phyloP scores from a whole-genome alignment of 208 protist genomes.

The Acanthamoeba divionensis region DNA sequence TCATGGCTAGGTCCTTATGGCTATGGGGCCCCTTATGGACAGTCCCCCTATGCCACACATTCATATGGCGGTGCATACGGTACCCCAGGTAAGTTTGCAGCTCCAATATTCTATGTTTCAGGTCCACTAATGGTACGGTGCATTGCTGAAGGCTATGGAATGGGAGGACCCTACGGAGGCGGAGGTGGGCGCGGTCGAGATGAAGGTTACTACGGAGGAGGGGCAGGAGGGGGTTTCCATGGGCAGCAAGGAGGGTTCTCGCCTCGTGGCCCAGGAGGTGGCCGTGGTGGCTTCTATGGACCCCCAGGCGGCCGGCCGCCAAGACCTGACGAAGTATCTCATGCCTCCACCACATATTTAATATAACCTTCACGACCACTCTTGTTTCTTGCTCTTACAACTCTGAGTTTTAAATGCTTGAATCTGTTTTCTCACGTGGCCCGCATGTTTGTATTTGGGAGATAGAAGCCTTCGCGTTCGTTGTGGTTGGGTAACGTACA shows the following conservation, averaged over 20 bases:
- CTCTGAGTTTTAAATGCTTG: too few relatives aligned
- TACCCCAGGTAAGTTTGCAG: neutral
- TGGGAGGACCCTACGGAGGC: too few relatives aligned
- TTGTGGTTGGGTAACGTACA: conserved; percentile 37
- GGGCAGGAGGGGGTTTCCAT: neutral
- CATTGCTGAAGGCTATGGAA: neutral
- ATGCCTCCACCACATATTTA: too few relatives aligned
- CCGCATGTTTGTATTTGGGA: neutral
- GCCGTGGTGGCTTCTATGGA: neutral
- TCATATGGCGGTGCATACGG: neutral
- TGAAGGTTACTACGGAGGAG: neutral
- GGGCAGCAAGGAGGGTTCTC: too few relatives aligned
- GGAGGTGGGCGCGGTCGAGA: neutral
- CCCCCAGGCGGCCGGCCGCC: neutral
- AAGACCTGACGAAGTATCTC: neutral
- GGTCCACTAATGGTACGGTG: neutral
- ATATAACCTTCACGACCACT: too few relatives aligned
- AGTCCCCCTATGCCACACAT: too few relatives aligned
- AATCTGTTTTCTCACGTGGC: neutral
- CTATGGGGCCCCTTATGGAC: neutral
- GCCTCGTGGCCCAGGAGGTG: too few relatives aligned
- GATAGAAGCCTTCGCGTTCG: neutral
- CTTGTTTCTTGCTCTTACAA: too few relatives aligned
- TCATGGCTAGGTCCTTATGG: neutral
- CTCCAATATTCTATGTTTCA: neutral